Base-by-base conservation (phyloP, 768 basidiomycete genomes). In the Boletus reticulatus region DNA sequence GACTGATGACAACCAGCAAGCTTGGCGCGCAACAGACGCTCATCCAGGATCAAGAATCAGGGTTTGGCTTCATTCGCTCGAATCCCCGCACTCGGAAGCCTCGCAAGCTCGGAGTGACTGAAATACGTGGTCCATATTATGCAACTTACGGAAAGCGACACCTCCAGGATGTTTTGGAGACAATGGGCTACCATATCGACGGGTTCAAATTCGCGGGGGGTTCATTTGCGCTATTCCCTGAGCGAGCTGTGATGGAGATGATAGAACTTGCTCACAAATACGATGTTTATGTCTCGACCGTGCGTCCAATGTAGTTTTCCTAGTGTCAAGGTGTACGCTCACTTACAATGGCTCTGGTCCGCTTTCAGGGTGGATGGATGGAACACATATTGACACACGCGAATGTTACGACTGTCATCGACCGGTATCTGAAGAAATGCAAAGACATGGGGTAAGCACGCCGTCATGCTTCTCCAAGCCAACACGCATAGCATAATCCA, bases 41-140 rank as follows among this genome's bases (percentile, higher is more conserved):
- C 46, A 41, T 53, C 46, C 60, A 53, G 22, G 52, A 62, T 14
- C 48, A 53, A 32, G 52, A 61, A 22, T 36, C 51, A 9, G 58
- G 61, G 19, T 32, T 62, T 1, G 60, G 60, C 20, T 62, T 62
- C 48, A 24, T 62, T 42, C 53, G 50, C 13, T 69, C 60, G 14
- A 66, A 44, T 29, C 72, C 67, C 14, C 75, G 66, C 51, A 57
- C 70, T 27, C 42, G 57, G 4, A 78, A 78, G 57, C 69, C 72
- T 9, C 73, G 76, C 27, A 60, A 61, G 31, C 66, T 64, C n/a
- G 73, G 78, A 6, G 54, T 76, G 29, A 76, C 77, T 4, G 76
- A 79, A 61, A 80, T 79, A 48, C 70, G 77, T 14, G 76, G 77
- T 12, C 75, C 76, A 1, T 79, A 78, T 57, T 78, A 77, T 52